phyloP scores from a whole-genome alignment of 73 alveolate genomes.

The Strombidium stylifer region DNA sequence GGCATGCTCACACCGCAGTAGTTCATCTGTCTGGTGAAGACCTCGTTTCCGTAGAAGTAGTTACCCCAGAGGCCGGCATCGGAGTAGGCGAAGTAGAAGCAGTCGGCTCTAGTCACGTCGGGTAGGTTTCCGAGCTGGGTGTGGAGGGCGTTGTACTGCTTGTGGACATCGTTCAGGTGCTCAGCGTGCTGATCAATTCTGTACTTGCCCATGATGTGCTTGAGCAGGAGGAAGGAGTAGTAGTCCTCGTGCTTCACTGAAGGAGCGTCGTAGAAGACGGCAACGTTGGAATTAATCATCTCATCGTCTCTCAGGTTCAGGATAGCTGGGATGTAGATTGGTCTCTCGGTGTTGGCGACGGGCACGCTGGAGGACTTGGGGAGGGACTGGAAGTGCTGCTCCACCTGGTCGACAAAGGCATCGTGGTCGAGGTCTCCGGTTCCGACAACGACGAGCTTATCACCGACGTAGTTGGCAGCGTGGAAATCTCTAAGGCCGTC shows the following conservation, averaged over 20 bases:
- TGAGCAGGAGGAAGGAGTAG: slow-evolving; percentile 65
- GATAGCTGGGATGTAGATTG: slow-evolving; percentile 73
- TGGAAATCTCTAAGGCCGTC: slow-evolving; percentile 63
- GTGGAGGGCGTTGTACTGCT: slow-evolving; percentile 76
- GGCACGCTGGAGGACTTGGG: slow-evolving; percentile 36
- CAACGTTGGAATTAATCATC: slow-evolving; percentile 79
- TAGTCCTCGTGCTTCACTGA: slow-evolving; percentile 60
- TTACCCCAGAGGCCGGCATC: slow-evolving; percentile 76
- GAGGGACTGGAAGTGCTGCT: slow-evolving; percentile 59
- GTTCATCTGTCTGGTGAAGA: slow-evolving; percentile 69
- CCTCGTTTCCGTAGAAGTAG: slow-evolving; percentile 79
- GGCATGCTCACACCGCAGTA: slow-evolving; percentile 48
- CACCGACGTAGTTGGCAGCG: slow-evolving; percentile 65
- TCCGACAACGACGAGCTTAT: slow-evolving; percentile 76
- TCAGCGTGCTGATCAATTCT: slow-evolving; percentile 75
- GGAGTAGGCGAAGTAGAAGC: slow-evolving; percentile 68
- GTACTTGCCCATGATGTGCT: slow-evolving; percentile 66
- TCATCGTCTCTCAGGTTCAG: slow-evolving; percentile 84
- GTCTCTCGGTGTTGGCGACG: slow-evolving; percentile 57
- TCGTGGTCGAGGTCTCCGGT: slow-evolving; percentile 79
- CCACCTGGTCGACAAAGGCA: slow-evolving; percentile 55
- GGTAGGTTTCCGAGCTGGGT: slow-evolving; percentile 73
- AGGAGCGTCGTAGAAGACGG: slow-evolving; percentile 81
- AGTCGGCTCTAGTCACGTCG: slow-evolving; percentile 70
- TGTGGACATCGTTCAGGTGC: slow-evolving; percentile 70